Percentiles rank a stretch among this genome's conserved stretches.
phyloP scores from a whole-genome alignment of 177 flowering plant species.

The Vitis hybrid region DNA sequence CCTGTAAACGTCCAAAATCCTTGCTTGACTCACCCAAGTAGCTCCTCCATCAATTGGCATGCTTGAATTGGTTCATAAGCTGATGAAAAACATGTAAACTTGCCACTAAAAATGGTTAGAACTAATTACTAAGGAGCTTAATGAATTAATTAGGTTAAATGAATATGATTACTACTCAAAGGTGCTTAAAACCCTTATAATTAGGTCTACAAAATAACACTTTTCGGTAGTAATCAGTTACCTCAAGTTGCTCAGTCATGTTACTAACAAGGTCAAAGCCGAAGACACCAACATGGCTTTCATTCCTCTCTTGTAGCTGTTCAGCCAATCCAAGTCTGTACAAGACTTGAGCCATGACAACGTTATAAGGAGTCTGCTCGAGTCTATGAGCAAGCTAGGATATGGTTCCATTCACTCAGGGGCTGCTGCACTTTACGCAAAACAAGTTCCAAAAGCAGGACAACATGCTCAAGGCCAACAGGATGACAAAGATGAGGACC shows the following conservation, averaged over 20 bases:
- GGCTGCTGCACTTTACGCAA: conserved; percentile 65
- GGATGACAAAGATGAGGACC: conserved; percentile 55
- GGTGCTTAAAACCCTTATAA: too few relatives aligned
- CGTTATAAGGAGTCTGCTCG: conserved; percentile 98
- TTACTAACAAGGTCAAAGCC: conserved; percentile 98
- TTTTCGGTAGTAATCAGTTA: too few relatives aligned
- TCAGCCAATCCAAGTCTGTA: conserved; percentile 95
- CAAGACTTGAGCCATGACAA: conserved; percentile 95
- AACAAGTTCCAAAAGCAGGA: conserved; percentile 77
- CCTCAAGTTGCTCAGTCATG: conserved; percentile 96
- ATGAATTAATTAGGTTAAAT: too few relatives aligned
- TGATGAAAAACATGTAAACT: too few relatives aligned
- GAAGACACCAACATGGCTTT: conserved; percentile 82
- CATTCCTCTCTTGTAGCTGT: conserved; percentile 84
- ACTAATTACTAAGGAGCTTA: too few relatives aligned
- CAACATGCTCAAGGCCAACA: conserved; percentile 93
- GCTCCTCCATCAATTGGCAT: too few relatives aligned
- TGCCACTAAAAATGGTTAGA: too few relatives aligned
- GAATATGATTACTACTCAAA: too few relatives aligned
- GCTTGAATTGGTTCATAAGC: too few relatives aligned
- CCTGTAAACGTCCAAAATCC: too few relatives aligned
- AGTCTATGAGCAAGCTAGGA: conserved; percentile 86
- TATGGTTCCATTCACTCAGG: conserved; percentile 65
- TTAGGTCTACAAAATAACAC: too few relatives aligned
- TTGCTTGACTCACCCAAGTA: too few relatives aligned